Evolutionary conservation across 768 basidiomycete genomes (phyloP).

Genomic region (Ramaria rubella): DNA sequence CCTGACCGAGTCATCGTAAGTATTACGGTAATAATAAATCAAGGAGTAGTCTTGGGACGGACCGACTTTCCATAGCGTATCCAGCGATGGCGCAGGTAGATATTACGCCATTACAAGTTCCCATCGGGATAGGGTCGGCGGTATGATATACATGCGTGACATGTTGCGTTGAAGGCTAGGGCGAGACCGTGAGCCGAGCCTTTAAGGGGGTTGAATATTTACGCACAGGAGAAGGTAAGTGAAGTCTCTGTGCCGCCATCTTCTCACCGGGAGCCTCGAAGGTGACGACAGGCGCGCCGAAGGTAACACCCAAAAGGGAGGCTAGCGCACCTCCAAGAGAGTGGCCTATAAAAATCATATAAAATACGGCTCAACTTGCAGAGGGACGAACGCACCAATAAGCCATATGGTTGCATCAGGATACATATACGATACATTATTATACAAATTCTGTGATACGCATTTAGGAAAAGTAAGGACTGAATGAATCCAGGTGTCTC

Average conservation of each 20-base stretch:
- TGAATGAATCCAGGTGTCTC: slow-evolving; percentile 21
- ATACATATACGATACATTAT: slow-evolving; percentile 87
- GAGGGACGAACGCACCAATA: slow-evolving; percentile 40
- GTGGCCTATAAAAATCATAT: slow-evolving; percentile 35
- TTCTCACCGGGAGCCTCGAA: slow-evolving; percentile 75
- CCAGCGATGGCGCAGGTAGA: slow-evolving; percentile 79
- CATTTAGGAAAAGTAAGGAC: neutral
- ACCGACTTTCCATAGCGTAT: slow-evolving; percentile 76
- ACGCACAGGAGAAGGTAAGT: slow-evolving; percentile 79
- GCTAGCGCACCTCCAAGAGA: slow-evolving; percentile 85
- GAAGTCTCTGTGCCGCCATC: slow-evolving; percentile 68
- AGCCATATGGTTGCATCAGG: slow-evolving; percentile 88
- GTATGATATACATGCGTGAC: slow-evolving; percentile 89
- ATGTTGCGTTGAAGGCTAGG: slow-evolving; percentile 62
- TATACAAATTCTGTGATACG: slow-evolving; percentile 72
- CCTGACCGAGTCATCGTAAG: slow-evolving; percentile 20
- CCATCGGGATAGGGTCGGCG: slow-evolving; percentile 90
- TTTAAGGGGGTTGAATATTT: slow-evolving; percentile 17
- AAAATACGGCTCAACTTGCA: neutral
- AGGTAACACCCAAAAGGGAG: slow-evolving; percentile 78
- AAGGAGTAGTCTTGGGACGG: slow-evolving; percentile 12
- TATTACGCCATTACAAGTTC: slow-evolving; percentile 67
- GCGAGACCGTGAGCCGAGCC: neutral
- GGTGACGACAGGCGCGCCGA: slow-evolving; percentile 86
- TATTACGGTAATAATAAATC: neutral